These are phyloP conservation scores for Russula foetens DNA, from an alignment of 768 basidiomycete species.

Conservation along the genomic window DNA sequence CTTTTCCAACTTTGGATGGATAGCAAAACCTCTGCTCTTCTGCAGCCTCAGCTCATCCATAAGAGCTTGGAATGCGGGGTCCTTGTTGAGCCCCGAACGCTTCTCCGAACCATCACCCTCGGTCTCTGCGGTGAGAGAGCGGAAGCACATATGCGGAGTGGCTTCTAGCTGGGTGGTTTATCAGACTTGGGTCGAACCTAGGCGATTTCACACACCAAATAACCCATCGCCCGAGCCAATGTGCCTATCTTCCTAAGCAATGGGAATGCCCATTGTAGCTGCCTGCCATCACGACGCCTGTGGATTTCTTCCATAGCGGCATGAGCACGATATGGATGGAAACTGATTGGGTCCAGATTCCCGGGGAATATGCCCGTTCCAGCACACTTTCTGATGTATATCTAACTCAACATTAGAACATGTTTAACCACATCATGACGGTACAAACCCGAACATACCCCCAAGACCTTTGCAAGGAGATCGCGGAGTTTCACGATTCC, in stretches of 20 bases:
- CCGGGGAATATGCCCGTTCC: constrained; percentile 38
- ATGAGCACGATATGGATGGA: constrained; percentile 61
- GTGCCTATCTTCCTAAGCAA: constrained; percentile 44
- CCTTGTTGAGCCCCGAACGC: constrained; percentile 33
- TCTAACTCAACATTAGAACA: not conserved
- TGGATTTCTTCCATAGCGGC: constrained; percentile 33
- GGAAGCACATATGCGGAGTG: constrained; percentile 72
- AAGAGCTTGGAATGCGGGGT: constrained; percentile 55
- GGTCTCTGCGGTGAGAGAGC: constrained; percentile 43
- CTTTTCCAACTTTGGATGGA: constrained; percentile 91
- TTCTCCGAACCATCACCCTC: constrained; percentile 36
- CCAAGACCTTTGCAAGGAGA: constrained; percentile 63
- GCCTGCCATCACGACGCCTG: constrained; percentile 18
- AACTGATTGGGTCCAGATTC: constrained; percentile 43
- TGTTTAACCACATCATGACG: not conserved
- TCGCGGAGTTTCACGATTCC: constrained; percentile 60
- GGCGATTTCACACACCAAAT: constrained; percentile 51
- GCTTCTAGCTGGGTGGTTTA: constrained; percentile 58
- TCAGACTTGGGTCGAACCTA: constrained; percentile 6
- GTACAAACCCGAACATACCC: constrained; percentile 37
- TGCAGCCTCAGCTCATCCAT: constrained; percentile 61
- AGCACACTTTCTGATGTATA: not conserved
- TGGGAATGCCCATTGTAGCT: constrained; percentile 42
- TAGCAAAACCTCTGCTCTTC: constrained; percentile 41
- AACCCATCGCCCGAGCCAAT: constrained; percentile 79